Base-by-base conservation (phyloP, 2,329 filamentous ascomycete species). In the Monilinia fructicola region DNA sequence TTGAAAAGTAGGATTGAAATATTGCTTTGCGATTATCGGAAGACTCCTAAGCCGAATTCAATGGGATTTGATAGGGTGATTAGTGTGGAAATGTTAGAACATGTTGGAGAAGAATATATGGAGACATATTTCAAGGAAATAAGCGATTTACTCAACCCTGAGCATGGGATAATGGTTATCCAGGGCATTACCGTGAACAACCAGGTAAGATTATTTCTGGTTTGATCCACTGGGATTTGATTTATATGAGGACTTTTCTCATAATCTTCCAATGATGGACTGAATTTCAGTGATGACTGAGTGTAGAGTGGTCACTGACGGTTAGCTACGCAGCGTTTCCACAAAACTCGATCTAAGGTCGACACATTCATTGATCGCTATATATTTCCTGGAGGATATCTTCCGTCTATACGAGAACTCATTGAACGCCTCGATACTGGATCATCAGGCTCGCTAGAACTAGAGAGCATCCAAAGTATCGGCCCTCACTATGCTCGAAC, bases 61-160 rank as follows among this genome's bases (percentile, higher is more conserved):
- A 78, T 75, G 1, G 78, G 80, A 0, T 91, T 85, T 71, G 89
- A 91, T 77, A 90, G 90, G 73, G 81, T 91, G 14, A 82, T 91
- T 5, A 89, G 86, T 14, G 89, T 91, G 66, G 89, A 91, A 74
- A 91, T 91, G 89, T 79, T 91, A 31, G 89, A 91, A 77, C 87
- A 87, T 1, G 89, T 91, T 0, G 89, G 89, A 1, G 80, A 83
- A 64, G 85, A 89, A 71, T 90, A 84, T 70, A 76, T 91, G 48
- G 79, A 81, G 18, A 86, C 83, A 1, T 91, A 90, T 73, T 91
- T 91, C 73, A 78, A 79, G 35, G 84, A 83, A 69, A 80, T 91
- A 44, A 80, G 42, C 84, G 78, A 90, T 69, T 79, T 80, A 67
- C 76, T 90, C 55, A 77, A 91, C 58, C 90, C 90, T 76, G 81